Percentiles rank a stretch among this genome's conserved stretches.
phyloP scores from a whole-genome alignment of 208 protist species.

The Acanthamoeba lugdunensis region DNA sequence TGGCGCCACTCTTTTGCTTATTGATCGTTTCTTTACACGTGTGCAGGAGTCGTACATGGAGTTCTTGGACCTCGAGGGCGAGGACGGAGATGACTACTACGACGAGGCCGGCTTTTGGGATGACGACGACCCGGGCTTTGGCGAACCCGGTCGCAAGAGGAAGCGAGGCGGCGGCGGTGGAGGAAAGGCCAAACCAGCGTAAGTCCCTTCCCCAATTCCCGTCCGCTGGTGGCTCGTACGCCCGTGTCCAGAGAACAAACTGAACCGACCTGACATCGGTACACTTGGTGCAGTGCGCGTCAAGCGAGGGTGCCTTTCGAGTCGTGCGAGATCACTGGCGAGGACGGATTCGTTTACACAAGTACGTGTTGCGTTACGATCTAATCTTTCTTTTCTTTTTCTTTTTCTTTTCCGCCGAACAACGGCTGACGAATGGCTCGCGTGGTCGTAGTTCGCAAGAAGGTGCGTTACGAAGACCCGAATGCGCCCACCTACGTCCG shows the following conservation, averaged over 20 bases:
- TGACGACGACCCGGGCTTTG: conserved; percentile 49
- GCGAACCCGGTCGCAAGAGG: conserved; percentile 8
- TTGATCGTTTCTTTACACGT: neutral
- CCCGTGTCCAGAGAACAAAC: neutral
- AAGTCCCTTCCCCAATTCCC: neutral
- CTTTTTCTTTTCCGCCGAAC: neutral
- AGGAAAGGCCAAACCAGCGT: conserved; percentile 9
- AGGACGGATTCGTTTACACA: conserved; percentile 64
- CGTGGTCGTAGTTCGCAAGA: neutral
- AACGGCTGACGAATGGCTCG: too few relatives aligned
- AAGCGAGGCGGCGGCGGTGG: neutral
- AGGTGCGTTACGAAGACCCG: conserved; percentile 42
- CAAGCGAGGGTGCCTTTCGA: conserved; percentile 5
- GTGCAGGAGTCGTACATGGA: conserved; percentile 23
- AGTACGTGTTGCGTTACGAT: neutral
- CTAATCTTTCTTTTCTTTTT: neutral
- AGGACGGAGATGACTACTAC: conserved; percentile 48
- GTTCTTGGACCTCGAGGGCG: conserved; percentile 41
- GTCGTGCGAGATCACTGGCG: conserved; percentile 55
- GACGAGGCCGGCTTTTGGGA: conserved; percentile 73
- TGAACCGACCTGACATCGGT: neutral
- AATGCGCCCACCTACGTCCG: conserved; percentile 56
- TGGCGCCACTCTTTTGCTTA: neutral
- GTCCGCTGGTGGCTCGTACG: neutral
- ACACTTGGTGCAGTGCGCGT: neutral